A percentile compares a stretch with the other conserved stretches of the same genome.
These are phyloP conservation scores for Fusarium lateritium DNA, from an alignment of 2,329 filamentous ascomycete genomes.

Conservation along the genomic window DNA sequence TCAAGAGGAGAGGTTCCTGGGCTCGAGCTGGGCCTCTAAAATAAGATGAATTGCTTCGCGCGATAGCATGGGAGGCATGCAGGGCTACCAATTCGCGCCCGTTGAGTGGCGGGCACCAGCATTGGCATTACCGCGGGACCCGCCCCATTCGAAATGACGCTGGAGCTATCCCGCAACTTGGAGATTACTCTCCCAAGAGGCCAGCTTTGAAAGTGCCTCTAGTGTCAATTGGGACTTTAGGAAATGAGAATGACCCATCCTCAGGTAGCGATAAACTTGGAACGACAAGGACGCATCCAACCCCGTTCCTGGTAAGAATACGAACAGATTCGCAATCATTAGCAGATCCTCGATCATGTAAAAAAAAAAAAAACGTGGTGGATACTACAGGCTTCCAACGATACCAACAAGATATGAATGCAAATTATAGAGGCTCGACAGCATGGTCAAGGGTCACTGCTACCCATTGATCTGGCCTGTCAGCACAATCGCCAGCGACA, in stretches of 20 bases:
- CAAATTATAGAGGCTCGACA: conserved; percentile 1
- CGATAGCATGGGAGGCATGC: conserved; percentile 33
- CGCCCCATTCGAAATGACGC: conserved; percentile 45
- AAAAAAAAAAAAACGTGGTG: conserved; percentile 9
- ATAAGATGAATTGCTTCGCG: conserved; percentile 34
- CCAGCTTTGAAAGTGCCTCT: conserved; percentile 34
- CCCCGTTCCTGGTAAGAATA: conserved; percentile 11
- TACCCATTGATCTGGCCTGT: not conserved
- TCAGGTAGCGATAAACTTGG: conserved; percentile 22
- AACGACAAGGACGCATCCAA: conserved; percentile 1
- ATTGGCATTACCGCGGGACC: conserved; percentile 40
- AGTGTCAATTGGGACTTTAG: conserved; percentile 35
- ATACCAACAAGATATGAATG: not conserved
- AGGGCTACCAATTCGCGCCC: conserved; percentile 35
- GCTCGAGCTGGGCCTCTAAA: conserved; percentile 14
- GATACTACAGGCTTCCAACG: conserved; percentile 10
- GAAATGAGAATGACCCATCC: conserved; percentile 42
- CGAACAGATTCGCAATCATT: conserved; percentile 1
- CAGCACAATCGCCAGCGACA: conserved; percentile 18
- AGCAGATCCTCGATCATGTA: conserved; percentile 8
- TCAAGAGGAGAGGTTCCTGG: conserved; percentile 38
- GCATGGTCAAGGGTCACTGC: conserved; percentile 11
- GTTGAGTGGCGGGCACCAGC: conserved; percentile 40
- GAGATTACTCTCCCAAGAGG: conserved; percentile 40
- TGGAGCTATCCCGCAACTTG: conserved; percentile 25